Conservation (phyloP, 2,329 filamentous ascomycete species). For the Pestalotiopsis sp. region DNA sequence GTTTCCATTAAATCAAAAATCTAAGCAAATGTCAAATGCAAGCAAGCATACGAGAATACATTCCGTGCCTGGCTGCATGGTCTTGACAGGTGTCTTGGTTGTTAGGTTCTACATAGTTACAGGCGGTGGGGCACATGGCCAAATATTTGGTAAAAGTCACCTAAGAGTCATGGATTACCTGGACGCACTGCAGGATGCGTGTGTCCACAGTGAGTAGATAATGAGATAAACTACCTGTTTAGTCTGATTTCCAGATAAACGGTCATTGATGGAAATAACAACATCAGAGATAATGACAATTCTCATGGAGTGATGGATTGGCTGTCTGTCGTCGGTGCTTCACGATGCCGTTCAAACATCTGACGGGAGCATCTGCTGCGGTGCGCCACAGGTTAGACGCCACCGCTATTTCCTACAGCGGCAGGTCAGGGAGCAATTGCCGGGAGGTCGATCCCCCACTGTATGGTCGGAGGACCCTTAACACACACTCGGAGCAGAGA, state of each 20-base stretch:
- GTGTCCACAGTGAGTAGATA: not conserved
- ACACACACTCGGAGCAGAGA: not conserved
- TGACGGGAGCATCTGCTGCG: not conserved
- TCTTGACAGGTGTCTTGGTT: not conserved
- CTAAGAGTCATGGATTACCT: not conserved
- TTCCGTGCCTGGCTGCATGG: not conserved
- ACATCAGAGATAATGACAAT: not conserved
- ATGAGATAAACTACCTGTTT: not conserved
- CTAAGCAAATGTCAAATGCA: not conserved
- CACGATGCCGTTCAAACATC: not conserved
- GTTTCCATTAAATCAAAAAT: not conserved
- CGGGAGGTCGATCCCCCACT: constrained; percentile 1
- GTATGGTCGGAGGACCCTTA: not conserved
- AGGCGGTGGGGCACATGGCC: not conserved
- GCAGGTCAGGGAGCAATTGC: not conserved
- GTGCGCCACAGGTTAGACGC: not conserved
- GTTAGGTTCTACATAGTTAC: not conserved
- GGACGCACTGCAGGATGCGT: not conserved
- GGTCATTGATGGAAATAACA: not conserved
- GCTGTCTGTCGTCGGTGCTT: not conserved
- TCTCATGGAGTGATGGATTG: not conserved
- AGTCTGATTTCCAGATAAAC: not conserved
- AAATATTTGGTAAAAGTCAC: not conserved
- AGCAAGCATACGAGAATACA: not conserved
- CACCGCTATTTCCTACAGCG: not conserved